Conservation (phyloP, 1,284 basidiomycete species). For the Boletellus deceptivus region DNA sequence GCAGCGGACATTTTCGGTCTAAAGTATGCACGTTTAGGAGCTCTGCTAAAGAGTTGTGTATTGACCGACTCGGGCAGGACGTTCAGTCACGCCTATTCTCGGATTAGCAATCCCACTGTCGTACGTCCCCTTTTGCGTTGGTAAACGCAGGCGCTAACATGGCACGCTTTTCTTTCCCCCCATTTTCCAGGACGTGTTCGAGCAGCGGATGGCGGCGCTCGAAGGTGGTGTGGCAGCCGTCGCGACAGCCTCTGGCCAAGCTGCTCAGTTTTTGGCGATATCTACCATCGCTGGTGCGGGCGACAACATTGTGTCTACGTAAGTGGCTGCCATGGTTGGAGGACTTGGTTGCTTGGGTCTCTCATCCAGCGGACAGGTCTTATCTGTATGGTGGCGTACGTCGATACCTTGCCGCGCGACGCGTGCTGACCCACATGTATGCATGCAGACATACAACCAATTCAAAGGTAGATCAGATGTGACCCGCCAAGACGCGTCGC, state of each 20-base stretch:
- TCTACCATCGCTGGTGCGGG: constrained; percentile 61
- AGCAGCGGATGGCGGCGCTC: constrained; percentile 79
- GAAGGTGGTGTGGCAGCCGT: constrained; percentile 81
- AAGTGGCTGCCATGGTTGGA: constrained; percentile 19
- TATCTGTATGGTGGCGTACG: constrained; percentile 66
- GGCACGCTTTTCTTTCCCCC: too few species aligned
- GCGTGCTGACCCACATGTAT: not conserved
- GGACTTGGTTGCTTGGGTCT: not conserved
- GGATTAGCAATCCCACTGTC: constrained; percentile 82
- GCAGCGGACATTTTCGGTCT: constrained; percentile 15
- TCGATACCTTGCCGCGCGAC: not conserved
- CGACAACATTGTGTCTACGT: constrained; percentile 78
- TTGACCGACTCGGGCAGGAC: constrained; percentile 36
- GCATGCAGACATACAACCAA: constrained; percentile 74
- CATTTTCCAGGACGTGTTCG: constrained; percentile 65
- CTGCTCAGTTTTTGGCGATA: constrained; percentile 78
- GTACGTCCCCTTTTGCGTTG: constrained; percentile 38
- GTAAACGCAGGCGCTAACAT: too few species aligned
- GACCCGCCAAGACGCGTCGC: not conserved
- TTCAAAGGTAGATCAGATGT: constrained; percentile 60
- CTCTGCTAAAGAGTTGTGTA: constrained; percentile 22
- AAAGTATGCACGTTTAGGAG: constrained; percentile 8
- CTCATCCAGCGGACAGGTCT: constrained; percentile 26
- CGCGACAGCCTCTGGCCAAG: constrained; percentile 74
- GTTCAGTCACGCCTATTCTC: constrained; percentile 70